These are phyloP conservation scores for Spathaspora boniae DNA, from an alignment of 805 yeast genomes.

Conservation along the genomic window DNA sequence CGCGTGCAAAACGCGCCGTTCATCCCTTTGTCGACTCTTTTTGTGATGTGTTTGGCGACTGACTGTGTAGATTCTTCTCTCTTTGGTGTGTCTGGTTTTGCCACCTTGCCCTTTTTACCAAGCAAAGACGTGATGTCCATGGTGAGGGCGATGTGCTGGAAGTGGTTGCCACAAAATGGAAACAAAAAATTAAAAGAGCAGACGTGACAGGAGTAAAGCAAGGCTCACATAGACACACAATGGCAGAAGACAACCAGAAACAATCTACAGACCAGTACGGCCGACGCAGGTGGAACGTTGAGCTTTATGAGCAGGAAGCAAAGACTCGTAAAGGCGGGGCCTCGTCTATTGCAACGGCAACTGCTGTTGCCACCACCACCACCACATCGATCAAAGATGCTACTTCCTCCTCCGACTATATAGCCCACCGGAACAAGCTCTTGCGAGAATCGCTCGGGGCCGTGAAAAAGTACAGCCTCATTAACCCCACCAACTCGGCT, in stretches of 20 bases:
- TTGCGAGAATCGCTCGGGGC: conserved; percentile 29
- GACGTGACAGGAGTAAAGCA: background rate
- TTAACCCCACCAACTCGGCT: conserved; percentile 20
- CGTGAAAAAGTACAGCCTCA: conserved; percentile 31
- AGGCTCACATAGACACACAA: background rate
- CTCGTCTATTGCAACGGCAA: background rate
- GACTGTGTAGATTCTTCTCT: background rate
- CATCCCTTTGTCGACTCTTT: background rate
- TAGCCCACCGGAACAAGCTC: conserved; percentile 31
- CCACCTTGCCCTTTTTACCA: conserved; percentile 5
- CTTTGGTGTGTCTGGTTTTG: conserved; percentile 4
- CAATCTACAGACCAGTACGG: conserved; percentile 50
- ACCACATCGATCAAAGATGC: conserved; percentile 6
- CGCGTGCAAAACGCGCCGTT: conserved; percentile 4
- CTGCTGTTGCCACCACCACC: background rate
- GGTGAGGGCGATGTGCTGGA: background rate
- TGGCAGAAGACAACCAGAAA: conserved; percentile 14
- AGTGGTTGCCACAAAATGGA: background rate
- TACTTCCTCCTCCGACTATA: conserved; percentile 16
- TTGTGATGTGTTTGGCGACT: background rate
- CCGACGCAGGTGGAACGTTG: conserved; percentile 69
- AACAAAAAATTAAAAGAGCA: background rate
- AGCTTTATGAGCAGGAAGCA: conserved; percentile 55
- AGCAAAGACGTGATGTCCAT: conserved; percentile 13
- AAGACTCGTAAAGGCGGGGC: conserved; percentile 22